A percentile compares a stretch with the other conserved stretches of the same genome.
Evolutionary conservation across 2,329 filamentous ascomycete genomes (phyloP).

Genomic region (Penicillium brevicompactum): DNA sequence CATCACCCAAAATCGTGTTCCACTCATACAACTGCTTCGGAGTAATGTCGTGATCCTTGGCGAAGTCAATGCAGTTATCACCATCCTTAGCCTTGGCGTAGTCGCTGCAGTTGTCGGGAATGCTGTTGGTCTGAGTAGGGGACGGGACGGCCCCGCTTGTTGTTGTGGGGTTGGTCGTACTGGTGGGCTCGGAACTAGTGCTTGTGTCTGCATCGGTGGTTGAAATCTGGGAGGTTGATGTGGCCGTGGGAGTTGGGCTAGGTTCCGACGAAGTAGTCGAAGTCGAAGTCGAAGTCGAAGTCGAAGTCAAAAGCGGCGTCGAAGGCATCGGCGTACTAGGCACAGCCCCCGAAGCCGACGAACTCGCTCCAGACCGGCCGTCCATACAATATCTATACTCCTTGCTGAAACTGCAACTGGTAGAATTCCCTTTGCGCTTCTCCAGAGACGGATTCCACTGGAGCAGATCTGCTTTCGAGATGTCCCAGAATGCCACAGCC

Average conservation of each 20-base stretch:
- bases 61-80: background rate
- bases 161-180: background rate
- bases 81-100: background rate
- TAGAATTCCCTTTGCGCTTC: background rate
- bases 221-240: background rate
- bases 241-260: background rate
- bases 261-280: background rate
- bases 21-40: background rate
- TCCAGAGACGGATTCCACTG: background rate
- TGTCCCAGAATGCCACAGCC: background rate
- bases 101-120: background rate
- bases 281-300: background rate
- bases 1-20: background rate
- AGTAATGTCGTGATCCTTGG: background rate
- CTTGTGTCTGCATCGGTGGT: background rate
- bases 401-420: background rate
- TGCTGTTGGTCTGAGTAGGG: background rate
- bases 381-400: background rate
- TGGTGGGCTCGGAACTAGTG: background rate
- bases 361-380: background rate
- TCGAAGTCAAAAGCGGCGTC: background rate
- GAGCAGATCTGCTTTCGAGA: background rate
- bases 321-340: background rate
- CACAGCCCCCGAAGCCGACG: conserved; percentile 4
- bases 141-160: background rate